Evolutionary conservation across 2,329 filamentous ascomycete genomes (phyloP).

Genomic region (Colletotrichum tropicicola): DNA sequence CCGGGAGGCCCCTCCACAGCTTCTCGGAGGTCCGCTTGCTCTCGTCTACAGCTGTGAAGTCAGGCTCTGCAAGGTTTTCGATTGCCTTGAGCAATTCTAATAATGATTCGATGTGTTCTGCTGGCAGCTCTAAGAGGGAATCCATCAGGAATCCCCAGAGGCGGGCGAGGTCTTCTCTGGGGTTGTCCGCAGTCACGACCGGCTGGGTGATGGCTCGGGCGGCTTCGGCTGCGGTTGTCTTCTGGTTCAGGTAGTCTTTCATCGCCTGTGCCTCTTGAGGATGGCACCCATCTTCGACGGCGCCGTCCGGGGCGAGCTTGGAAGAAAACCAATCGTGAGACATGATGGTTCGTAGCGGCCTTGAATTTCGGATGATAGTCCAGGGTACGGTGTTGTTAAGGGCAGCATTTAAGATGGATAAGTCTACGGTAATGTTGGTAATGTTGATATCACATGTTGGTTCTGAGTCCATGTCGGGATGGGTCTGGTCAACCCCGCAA

Average conservation of each 20-base stretch:
- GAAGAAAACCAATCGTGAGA: neutral
- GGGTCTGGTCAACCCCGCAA: too few species aligned
- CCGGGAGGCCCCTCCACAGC: neutral
- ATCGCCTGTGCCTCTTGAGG: neutral
- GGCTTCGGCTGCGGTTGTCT: neutral
- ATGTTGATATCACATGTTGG: too few species aligned
- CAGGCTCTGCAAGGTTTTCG: neutral
- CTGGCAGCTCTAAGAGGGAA: neutral
- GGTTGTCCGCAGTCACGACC: neutral
- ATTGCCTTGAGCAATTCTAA: neutral
- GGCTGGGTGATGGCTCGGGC: neutral
- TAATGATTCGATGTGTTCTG: neutral
- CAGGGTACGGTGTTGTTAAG: neutral
- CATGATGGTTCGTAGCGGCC: fast-evolving
- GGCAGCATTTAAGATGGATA: neutral
- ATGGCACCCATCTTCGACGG: neutral
- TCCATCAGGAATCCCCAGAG: neutral
- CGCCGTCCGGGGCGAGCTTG: neutral
- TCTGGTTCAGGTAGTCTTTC: neutral
- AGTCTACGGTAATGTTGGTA: too few species aligned
- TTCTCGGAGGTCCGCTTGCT: neutral
- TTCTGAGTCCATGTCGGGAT: too few species aligned
- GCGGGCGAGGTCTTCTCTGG: neutral
- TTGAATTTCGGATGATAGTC: fast-evolving
- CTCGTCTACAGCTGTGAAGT: neutral